Evolutionary conservation across 495 filamentous ascomycete species (phyloP), one percentile per base, ranked within the genome.

Genomic region (Aspergillus indologenus): DNA sequence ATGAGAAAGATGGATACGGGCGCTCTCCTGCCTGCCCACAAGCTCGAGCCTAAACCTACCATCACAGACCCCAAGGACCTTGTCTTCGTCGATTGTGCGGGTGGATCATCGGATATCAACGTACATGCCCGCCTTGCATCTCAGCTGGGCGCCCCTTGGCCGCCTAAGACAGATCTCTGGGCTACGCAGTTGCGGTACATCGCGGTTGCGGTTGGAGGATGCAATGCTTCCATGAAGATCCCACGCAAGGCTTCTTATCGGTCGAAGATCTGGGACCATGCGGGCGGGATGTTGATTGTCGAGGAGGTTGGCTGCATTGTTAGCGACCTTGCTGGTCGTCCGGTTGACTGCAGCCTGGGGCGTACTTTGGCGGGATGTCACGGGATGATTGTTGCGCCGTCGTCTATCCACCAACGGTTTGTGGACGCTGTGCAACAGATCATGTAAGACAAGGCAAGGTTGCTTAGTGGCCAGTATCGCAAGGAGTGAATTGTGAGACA

Each of bases 191-290:
- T 85, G 61, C 79, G 87, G 40, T 90, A 88, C 73, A 79, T 83
- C 3, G 76, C 79, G 9, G 75, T 89, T 31, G 83, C 84, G 0
- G 70, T 87, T 14, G 83, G 82, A 3, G 77, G 82, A 7, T 83
- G 79, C 15, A 86, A 87, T 68, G 73, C 81, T 47, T 79, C 83
- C 7, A 64, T 90, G 15, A 87, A 88, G 75, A 73, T 89, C 12
- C 85, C 87, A 53, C 75, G 76, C 58, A 73, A 75, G 5, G 64
- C 69, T 3, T 67, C 72, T 0, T 75, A 84, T 57, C 73, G 72
- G 23, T 85, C 80, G n/a, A 86, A 86, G 68, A 75, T 87, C 17
- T 90, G 87, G 87, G 87, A 90, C 61, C 87, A 90, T 68, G 82
- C 83, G 0, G 87, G 86, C 8, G 86, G 85, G 0, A 85, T 88